Base-by-base conservation (phyloP, 371 early-diverging fungal genomes). In the Mortierella sp. region DNA sequence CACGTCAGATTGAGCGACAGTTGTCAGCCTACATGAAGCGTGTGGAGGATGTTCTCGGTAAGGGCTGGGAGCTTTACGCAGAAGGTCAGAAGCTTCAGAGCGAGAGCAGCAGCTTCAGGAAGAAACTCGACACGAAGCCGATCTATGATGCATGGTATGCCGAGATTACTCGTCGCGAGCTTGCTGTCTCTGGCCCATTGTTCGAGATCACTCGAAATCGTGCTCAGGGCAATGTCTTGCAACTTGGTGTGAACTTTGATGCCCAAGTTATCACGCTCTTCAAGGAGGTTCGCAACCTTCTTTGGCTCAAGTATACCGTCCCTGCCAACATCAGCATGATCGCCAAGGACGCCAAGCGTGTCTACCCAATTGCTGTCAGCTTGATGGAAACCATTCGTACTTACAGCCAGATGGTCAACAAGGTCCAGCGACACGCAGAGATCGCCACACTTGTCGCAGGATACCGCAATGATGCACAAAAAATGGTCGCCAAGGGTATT, bases 351-450 rank as follows among this genome's bases (percentile, higher is more conserved):
- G 98, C 95, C 47, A 96, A 96, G 78, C 89, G 96, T 19, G 95
- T 98, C 7, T 98, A 98, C 81, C 99, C 99, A 5, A 97, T 92
- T 80, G 99, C 98, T 29, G 97, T 99, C 31, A 93, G 95, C 52
- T 76, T 99, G 54, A 95, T 90, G 85, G 98, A 98, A 73, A 94
- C 97, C 2, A 91, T 97, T 16, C 83, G 97, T 25, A 96, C 95
- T 25, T 99, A 97, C 71, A 88, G 90, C 21, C 95, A 96, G 73
- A 92, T 96, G 12, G 84, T 94, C 41, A 86, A 89, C 57, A 90
- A 90, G 63, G 84, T 96, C 52, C 86, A 90, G 44, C 89, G 89
- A 50, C 91, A 95, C 70, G 87, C 86, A 5, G 91, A 88, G 40
- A 89, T 97, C 25, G 78, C 88, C 13, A 81, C 90, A 1, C 85